A percentile compares a stretch with the other conserved stretches of the same genome.
phyloP scores from a whole-genome alignment of 2,329 filamentous ascomycete genomes.

The Neofusicoccum ribis region DNA sequence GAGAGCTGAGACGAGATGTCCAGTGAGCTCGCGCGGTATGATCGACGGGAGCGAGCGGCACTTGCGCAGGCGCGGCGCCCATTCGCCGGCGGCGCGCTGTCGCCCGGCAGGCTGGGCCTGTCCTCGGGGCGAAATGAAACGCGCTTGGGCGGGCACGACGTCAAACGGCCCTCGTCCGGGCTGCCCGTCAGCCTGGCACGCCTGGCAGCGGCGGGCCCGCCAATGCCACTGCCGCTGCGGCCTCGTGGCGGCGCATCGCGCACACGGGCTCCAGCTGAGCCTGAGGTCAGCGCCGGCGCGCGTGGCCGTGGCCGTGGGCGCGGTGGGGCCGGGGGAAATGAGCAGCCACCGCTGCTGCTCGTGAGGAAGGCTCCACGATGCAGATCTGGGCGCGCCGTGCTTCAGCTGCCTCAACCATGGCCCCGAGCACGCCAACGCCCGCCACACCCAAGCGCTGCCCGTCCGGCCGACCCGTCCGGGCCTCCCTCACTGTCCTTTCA shows the following conservation, averaged over 20 bases:
- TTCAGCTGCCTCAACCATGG: constrained; percentile 1
- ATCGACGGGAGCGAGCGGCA: too few relatives aligned
- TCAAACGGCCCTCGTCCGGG: neutral
- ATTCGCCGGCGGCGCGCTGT: too few relatives aligned
- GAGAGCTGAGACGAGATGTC: too few relatives aligned
- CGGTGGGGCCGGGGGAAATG: constrained; percentile 11
- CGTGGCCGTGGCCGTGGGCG: neutral
- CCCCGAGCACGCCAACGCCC: neutral
- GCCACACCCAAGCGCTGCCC: neutral
- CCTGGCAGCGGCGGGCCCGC: too few relatives aligned
- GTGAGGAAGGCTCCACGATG: neutral
- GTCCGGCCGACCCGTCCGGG: neutral
- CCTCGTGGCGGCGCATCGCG: too few relatives aligned
- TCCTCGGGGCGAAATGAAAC: neutral
- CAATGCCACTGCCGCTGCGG: too few relatives aligned
- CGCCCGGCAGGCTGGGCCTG: too few relatives aligned
- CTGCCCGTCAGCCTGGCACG: neutral
- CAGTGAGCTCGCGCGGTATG: too few relatives aligned
- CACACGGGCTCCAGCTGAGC: neutral
- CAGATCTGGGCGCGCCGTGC: neutral
- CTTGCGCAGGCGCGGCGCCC: too few relatives aligned
- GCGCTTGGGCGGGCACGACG: neutral
- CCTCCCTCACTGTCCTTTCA: neutral
- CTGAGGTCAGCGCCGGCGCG: neutral
- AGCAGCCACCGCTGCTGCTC: constrained; percentile 2